These are phyloP conservation scores for Pythium sukuiense DNA, from an alignment of 352 stramenopile genomes.

Conservation along the genomic window DNA sequence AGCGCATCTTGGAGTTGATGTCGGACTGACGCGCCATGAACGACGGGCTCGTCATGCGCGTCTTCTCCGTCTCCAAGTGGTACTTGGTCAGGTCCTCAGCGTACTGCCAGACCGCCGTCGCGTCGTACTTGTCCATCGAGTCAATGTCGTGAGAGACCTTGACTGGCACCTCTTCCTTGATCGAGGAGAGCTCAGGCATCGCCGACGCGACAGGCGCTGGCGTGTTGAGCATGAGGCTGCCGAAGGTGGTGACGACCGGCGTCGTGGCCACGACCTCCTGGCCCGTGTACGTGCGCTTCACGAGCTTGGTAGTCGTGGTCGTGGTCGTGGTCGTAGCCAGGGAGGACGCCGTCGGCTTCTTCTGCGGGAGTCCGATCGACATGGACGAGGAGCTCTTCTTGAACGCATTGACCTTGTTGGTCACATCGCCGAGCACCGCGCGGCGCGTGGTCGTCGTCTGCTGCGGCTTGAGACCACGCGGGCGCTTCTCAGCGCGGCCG, in stretches of 20 bases:
- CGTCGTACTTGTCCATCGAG: slow-evolving; percentile 62
- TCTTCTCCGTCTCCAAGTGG: slow-evolving; percentile 71
- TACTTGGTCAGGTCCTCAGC: slow-evolving; percentile 83
- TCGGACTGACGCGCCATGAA: slow-evolving; percentile 92
- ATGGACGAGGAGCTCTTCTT: slow-evolving; percentile 62
- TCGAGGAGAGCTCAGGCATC: slow-evolving; percentile 23
- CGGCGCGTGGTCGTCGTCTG: slow-evolving; percentile 36
- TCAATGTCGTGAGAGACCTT: slow-evolving; percentile 67
- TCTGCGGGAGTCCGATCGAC: slow-evolving; percentile 41
- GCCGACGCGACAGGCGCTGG: slow-evolving; percentile 25
- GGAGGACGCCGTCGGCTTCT: slow-evolving; percentile 31
- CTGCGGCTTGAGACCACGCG: slow-evolving; percentile 49
- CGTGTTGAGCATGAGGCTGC: slow-evolving; percentile 39
- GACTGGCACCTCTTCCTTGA: slow-evolving; percentile 28
- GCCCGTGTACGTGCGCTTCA: slow-evolving; percentile 29
- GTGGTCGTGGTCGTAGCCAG: not conserved
- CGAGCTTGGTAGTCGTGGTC: slow-evolving; percentile 24
- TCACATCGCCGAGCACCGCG: slow-evolving; percentile 60
- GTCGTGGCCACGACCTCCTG: slow-evolving; percentile 29
- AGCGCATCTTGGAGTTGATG: slow-evolving; percentile 99
- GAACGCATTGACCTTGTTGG: slow-evolving; percentile 73
- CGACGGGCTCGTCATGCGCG: slow-evolving; percentile 52
- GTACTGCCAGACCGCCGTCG: slow-evolving; percentile 74
- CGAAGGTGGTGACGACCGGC: slow-evolving; percentile 36
- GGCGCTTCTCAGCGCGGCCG: slow-evolving; percentile 53